Evolutionary conservation across 306 rosid genomes (phyloP).

Genomic region (Prunus campanulata): DNA sequence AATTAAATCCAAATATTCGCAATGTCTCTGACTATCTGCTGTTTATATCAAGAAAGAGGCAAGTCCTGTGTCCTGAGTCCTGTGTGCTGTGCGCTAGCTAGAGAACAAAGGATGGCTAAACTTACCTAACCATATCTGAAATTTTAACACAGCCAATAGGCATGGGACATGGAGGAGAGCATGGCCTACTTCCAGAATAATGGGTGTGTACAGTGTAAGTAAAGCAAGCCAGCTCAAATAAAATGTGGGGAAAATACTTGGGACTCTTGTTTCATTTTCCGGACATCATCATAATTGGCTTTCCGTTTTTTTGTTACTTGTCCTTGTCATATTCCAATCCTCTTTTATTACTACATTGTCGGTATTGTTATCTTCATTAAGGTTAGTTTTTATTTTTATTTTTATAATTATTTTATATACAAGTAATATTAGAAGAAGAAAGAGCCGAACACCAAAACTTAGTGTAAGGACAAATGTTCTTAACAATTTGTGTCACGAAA

Average conservation of each 20-base stretch:
- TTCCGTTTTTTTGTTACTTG: neutral
- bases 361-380: neutral
- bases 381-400: too few species aligned
- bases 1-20: neutral
- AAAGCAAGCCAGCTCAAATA: neutral
- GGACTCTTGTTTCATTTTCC: neutral
- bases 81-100: neutral
- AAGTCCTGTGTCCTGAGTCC: neutral
- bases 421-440: too few species aligned
- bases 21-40: neutral
- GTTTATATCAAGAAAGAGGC: neutral
- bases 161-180: neutral
- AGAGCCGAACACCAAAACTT: too few species aligned
- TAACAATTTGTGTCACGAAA: too few species aligned
- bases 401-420: too few species aligned
- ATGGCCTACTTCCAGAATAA: neutral
- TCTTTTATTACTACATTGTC: neutral
- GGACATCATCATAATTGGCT: slow-evolving; percentile 3
- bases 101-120: neutral
- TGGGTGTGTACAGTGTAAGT: neutral
- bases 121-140: neutral
- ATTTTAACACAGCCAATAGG: neutral
- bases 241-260: neutral
- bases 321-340: slow-evolving; percentile 6
- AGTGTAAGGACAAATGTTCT: too few species aligned